These are phyloP conservation scores for Penicillium ochrochloron DNA, from an alignment of 495 filamentous ascomycete genomes.

Conservation along the genomic window DNA sequence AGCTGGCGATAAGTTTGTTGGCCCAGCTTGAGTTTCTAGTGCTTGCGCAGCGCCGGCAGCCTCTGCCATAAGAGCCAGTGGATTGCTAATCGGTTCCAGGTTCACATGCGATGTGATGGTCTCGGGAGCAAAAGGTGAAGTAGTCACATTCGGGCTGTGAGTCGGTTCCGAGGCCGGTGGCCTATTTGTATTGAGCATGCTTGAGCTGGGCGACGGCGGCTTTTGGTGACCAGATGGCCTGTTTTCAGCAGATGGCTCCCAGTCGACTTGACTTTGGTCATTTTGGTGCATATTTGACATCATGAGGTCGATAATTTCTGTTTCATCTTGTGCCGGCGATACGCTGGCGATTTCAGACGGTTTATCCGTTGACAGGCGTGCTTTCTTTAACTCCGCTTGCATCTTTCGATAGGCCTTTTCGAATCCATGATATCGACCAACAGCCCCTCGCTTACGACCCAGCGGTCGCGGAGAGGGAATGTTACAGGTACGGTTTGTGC, in stretches of 20 bases:
- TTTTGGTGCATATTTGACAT: neutral
- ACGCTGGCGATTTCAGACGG: neutral
- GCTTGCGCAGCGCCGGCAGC: slow-evolving; percentile 31
- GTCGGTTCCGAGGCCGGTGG: neutral
- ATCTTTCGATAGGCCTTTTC: slow-evolving; percentile 35
- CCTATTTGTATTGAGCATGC: neutral
- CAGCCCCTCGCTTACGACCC: slow-evolving; percentile 28
- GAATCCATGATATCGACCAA: slow-evolving; percentile 32
- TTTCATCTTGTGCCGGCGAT: slow-evolving; percentile 1
- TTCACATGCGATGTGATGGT: slow-evolving; percentile 3
- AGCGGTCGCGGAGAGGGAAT: slow-evolving; percentile 29
- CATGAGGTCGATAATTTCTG: neutral
- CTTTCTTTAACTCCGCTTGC: slow-evolving; percentile 29
- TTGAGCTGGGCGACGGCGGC: neutral
- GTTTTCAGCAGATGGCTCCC: neutral
- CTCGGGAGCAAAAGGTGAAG: neutral
- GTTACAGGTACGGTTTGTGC: slow-evolving; percentile 28
- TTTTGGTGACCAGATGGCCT: neutral
- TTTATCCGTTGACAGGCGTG: slow-evolving; percentile 5
- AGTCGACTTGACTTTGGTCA: neutral
- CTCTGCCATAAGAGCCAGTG: slow-evolving; percentile 30
- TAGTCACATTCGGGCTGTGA: neutral
- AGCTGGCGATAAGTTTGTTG: neutral
- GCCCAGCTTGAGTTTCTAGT: slow-evolving; percentile 9
- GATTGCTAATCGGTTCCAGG: slow-evolving; percentile 32